Evolutionary conservation across 2,329 filamentous ascomycete genomes (phyloP).

Genomic region (Calonectria multiphialidica): DNA sequence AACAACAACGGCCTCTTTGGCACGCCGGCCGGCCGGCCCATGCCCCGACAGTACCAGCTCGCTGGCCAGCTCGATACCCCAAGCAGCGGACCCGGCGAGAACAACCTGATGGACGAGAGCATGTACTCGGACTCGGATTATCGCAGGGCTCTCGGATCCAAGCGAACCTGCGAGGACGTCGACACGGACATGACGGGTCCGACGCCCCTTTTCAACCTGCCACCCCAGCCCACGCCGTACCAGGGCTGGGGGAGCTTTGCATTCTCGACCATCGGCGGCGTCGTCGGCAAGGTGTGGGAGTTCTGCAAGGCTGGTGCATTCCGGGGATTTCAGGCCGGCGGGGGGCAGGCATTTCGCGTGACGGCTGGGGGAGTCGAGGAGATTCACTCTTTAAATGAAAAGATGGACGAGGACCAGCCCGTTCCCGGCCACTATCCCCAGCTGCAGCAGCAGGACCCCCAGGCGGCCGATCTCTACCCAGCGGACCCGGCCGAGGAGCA

Average conservation of each 20-base stretch:
- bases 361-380: slow-evolving; percentile 38
- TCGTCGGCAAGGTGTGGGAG: slow-evolving; percentile 84
- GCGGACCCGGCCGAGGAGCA: slow-evolving; percentile 42
- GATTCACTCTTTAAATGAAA: slow-evolving; percentile 28
- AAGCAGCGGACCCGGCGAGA: slow-evolving; percentile 45
- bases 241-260: slow-evolving; percentile 70
- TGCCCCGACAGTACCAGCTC: slow-evolving; percentile 57
- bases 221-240: slow-evolving; percentile 44
- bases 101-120: slow-evolving; percentile 62
- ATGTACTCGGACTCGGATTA: slow-evolving; percentile 70
- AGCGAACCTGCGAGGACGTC: slow-evolving; percentile 52
- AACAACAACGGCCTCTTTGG: slow-evolving; percentile 38
- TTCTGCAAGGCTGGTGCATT: slow-evolving; percentile 84
- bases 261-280: slow-evolving; percentile 72
- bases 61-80: slow-evolving; percentile 67
- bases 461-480: slow-evolving; percentile 23
- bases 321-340: slow-evolving; percentile 87
- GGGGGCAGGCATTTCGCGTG: slow-evolving; percentile 78
- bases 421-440: slow-evolving; percentile 47
- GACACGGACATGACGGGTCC: slow-evolving; percentile 50
- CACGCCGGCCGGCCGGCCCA: slow-evolving; percentile 29
- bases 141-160: slow-evolving; percentile 64
- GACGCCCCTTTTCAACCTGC: slow-evolving; percentile 48
- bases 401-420: slow-evolving; percentile 35
- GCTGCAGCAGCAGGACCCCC: slow-evolving; percentile 31